Evolutionary conservation across 305 asterid genomes (phyloP), one percentile per base, ranked within the genome.

Genomic region (Solanum hybrid): DNA sequence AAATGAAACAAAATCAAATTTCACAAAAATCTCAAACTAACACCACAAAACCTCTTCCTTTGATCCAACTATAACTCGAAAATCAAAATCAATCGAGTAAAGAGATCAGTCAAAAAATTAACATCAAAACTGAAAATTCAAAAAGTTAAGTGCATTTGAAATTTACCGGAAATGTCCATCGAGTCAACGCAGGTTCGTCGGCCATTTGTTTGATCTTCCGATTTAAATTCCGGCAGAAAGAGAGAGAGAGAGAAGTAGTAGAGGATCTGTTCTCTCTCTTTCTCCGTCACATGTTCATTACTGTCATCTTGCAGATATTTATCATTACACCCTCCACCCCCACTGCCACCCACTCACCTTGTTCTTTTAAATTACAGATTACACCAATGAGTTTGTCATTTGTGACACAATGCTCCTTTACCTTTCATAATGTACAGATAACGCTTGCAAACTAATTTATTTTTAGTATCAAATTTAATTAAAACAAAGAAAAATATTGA

Each of bases 101-200:
- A 46, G 5, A 16, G 9, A 28, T 0, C 71, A 3, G 12, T 13
- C 18, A 28, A 40, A 40, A 26, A 40, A 81, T 35, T 36, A 13
- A 36, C 33, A 79, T 81, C 24, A 46, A 83, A 28, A 83, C 11
- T n/a, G 12, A 10, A 80, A 40, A 76, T 33, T 76, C 8, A 79
- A 46, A 83, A 61, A 46, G 11, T 1, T 7, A 29, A 69, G 20
- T 29, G 74, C 39, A 84, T 84, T 84, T 16, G 61, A 80, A 36
- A 74, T 20, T 57, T 85, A 94, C 97, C 96, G 92, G 93, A 91
- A 95, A 95, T 31, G 97, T 92, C 97, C 95, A 95, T 89, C 97
- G 97, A 79, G 96, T 94, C 89, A 93, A 95, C 95, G 94, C 13
- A 87, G 97, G 96, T 86, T 94, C 96, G 87, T 91, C 96, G 24